Evolutionary conservation across 2,329 filamentous ascomycete species (phyloP), one percentile per base, ranked within the genome.

Genomic region (Fusarium anthophilum): DNA sequence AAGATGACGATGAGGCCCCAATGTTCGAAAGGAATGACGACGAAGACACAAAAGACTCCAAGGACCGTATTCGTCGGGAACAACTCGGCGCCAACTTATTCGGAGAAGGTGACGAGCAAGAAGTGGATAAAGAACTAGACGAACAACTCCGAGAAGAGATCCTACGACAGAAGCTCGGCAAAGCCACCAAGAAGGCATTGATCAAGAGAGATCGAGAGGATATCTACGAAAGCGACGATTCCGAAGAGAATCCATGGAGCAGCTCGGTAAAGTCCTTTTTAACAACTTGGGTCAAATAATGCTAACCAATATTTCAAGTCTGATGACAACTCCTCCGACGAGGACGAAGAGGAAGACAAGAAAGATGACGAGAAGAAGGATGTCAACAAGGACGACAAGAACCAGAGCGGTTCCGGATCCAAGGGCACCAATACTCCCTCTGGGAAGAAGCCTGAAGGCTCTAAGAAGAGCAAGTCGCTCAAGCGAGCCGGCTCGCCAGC

Each of bases 21-120:
- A 89, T 92, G 47, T 89, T 94, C 58, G 94, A 96, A 75, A 87
- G 86, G 22, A 93, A 96, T 58, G 91, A 95, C 56, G 94, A 97
- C 69, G 95, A 98, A 74, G 93, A 95, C 56, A 84, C 88, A 20
- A 94, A 94, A 78, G 90, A 93, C 24, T 87, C 92, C 1, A 91
- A 92, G 71, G 91, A 92, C 20, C 87, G 92, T 59, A 91, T 95
- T 75, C 94, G 93, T 74, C 90, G 92, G 65, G 93, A 95, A 78
- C 95, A 97, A 81, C 87, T 97, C n/a, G 91, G 91, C 59, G 96
- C 96, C 14, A 97, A 97, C 78, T 86, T 96, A 5, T 98, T 97
- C 76, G 90, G 90, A 50, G 87, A 90, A 18, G 90, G 87, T 41
- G 88, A 92, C 76, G 93, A 97, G 78, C 85, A 90, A 50, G 90